Evolutionary conservation across 805 yeast genomes (phyloP).

Genomic region (Zygoascus biomembranicola): DNA sequence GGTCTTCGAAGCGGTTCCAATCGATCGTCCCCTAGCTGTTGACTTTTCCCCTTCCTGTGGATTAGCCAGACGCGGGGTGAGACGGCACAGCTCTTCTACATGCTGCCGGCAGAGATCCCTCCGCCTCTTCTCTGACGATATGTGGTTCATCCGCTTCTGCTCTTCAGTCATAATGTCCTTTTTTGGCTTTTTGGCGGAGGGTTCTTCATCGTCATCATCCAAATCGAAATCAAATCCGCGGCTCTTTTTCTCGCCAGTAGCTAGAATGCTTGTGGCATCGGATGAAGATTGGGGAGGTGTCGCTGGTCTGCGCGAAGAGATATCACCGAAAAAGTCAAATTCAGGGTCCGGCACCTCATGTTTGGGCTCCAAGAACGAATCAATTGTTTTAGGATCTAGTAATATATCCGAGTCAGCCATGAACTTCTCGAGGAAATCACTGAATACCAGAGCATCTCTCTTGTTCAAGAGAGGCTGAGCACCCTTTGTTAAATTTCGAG

Average conservation of each 20-base stretch:
- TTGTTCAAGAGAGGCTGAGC: constrained; percentile 20
- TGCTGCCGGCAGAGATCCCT: constrained; percentile 32
- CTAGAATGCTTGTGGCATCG: background rate
- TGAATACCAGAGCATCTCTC: constrained; percentile 23
- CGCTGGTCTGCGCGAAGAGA: background rate
- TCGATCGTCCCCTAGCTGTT: constrained; percentile 5
- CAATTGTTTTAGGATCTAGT: constrained; percentile 19
- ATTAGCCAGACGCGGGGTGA: constrained; percentile 27
- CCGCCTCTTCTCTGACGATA: constrained; percentile 33
- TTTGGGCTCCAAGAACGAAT: background rate
- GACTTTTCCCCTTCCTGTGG: constrained; percentile 5
- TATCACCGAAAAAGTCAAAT: background rate
- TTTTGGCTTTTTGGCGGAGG: background rate
- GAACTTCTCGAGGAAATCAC: constrained; percentile 25
- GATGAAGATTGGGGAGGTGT: constrained; percentile 33
- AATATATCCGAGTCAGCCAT: constrained; percentile 25
- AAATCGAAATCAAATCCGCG: no score
- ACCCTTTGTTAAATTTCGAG: background rate
- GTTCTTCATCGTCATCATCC: background rate
- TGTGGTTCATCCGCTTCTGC: constrained; percentile 32
- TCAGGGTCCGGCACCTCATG: background rate
- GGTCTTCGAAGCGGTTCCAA: constrained; percentile 11
- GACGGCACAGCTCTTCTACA: constrained; percentile 29
- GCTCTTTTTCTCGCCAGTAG: background rate
- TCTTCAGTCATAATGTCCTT: constrained; percentile 26